Base-by-base conservation (phyloP, 164 flowering plant species). In the Berberis thunbergii region DNA sequence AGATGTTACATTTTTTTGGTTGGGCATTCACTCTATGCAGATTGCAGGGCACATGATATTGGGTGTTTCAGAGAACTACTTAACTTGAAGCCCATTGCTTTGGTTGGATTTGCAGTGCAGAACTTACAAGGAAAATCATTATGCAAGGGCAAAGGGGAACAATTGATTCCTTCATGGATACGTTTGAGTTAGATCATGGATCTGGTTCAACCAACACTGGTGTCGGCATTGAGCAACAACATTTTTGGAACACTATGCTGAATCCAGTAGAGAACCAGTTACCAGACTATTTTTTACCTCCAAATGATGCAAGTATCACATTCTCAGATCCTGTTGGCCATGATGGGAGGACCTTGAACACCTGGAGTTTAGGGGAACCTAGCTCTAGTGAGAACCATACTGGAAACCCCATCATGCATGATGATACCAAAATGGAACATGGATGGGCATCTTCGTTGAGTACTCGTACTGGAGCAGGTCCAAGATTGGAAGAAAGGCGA, bases 141-240 rank as follows among this genome's bases (percentile, higher is more conserved):
- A 91, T 88, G 97, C 92, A 85, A 78, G 80, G 89, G 49, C 79
- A 80, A 69, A 71, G 78, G 71, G 75, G 81, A 57, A 72, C 73
- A 3, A 12, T 76, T 50, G 77, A 74, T 69, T 77, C 87, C 49
- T 75, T 76, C 46, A 66, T 79, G 52, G 89, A 83, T 38, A 68
- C 76, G 38, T 71, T 81, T 66, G 85, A 85, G 61, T 68, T 79
- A 65, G 87, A 79, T 57, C 80, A 70, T 76, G 91, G 80, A 13
- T 80, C 92, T 61, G 62, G 70, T 67, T 68, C 83, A 38, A 75
- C 65, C 67, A 75, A 65, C 64, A 60, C 76, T 49, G 67, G 70
- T 60, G 70, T 26, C 26, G 26, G 26, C 26, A 0, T 74, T 67
- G 77, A 69, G 66, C 81, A 77, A 64, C 80, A 79, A 46, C 54